Conservation (phyloP, 1,284 basidiomycete genomes). For the Prillingera fragicola region DNA sequence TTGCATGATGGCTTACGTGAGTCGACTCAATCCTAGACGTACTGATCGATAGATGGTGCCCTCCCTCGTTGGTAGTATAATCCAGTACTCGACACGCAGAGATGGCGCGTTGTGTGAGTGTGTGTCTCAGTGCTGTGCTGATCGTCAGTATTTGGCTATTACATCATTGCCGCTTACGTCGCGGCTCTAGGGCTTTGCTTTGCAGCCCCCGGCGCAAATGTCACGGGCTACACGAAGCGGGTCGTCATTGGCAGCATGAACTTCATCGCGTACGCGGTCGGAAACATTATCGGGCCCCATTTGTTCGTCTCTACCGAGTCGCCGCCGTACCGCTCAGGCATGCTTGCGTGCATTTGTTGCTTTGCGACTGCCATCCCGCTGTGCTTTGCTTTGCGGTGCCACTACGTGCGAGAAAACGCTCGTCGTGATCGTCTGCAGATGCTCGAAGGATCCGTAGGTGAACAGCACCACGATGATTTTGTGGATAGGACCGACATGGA, state of each 20-base stretch:
- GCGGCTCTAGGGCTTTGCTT: constrained; percentile 29
- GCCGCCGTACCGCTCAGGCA: constrained; percentile 31
- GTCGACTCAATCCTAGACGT: not conserved
- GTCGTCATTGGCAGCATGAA: constrained; percentile 28
- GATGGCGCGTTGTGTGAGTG: constrained; percentile 26
- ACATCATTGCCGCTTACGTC: constrained; percentile 35
- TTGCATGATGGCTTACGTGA: constrained; percentile 20
- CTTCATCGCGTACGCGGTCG: constrained; percentile 27
- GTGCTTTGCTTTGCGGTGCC: constrained; percentile 17
- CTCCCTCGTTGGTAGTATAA: constrained; percentile 19
- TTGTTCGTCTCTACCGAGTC: constrained; percentile 28
- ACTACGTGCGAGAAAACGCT: constrained; percentile 28
- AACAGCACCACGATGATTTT: too few relatives aligned
- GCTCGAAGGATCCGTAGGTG: constrained; percentile 9
- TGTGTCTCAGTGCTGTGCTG: constrained; percentile 3
- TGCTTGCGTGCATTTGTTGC: constrained; percentile 33
- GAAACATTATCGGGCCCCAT: constrained; percentile 28
- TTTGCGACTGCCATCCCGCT: constrained; percentile 22
- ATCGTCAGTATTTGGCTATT: constrained; percentile 31
- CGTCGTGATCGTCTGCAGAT: constrained; percentile 18
- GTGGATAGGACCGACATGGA: constrained; percentile 30
- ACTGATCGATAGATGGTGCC: constrained; percentile 22
- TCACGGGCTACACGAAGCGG: constrained; percentile 33
- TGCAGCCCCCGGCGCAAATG: constrained; percentile 31
- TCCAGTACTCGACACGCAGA: constrained; percentile 21